A percentile compares a stretch with the other conserved stretches of the same genome.
Conservation (phyloP, 2,329 filamentous ascomycete genomes). For the Bipolaris gigantea region DNA sequence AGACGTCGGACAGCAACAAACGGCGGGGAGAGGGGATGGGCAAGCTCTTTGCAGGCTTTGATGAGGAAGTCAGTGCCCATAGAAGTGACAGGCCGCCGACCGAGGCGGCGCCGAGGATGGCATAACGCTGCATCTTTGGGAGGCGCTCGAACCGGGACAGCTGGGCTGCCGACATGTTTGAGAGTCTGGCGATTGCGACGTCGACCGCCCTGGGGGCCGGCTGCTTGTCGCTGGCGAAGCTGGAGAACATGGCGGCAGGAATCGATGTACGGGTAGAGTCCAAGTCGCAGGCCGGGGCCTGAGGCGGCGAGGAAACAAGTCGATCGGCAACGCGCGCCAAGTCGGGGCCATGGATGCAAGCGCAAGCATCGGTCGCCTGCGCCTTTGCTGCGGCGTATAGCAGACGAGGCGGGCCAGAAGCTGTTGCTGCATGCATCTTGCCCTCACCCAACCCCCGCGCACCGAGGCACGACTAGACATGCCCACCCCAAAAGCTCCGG, state of each 20-base stretch:
- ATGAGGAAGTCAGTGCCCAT: constrained; percentile 23
- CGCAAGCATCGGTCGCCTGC: not conserved
- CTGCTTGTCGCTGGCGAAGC: constrained; percentile 26
- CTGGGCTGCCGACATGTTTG: constrained; percentile 13
- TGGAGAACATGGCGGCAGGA: constrained; percentile 17
- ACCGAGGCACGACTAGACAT: not conserved
- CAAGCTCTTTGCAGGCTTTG: constrained; percentile 16
- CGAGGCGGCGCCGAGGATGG: constrained; percentile 29
- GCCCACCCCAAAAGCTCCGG: not conserved
- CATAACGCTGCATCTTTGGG: constrained; percentile 22
- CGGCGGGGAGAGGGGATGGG: constrained; percentile 35
- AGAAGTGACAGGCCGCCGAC: constrained; percentile 32
- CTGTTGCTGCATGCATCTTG: constrained; percentile 1
- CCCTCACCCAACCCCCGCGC: not conserved
- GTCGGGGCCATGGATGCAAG: constrained; percentile 8
- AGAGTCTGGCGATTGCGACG: constrained; percentile 14
- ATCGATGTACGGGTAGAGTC: constrained; percentile 18
- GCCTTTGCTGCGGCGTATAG: not conserved
- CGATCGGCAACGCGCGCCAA: constrained; percentile 21
- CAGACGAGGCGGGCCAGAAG: not conserved
- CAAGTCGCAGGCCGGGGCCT: constrained; percentile 13
- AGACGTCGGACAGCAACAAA: constrained; percentile 30
- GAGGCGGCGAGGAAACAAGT: constrained; percentile 22
- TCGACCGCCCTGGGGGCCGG: constrained; percentile 11
- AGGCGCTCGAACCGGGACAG: constrained; percentile 21